Conservation (phyloP, 495 filamentous ascomycete genomes). For the Letharia lupina region DNA sequence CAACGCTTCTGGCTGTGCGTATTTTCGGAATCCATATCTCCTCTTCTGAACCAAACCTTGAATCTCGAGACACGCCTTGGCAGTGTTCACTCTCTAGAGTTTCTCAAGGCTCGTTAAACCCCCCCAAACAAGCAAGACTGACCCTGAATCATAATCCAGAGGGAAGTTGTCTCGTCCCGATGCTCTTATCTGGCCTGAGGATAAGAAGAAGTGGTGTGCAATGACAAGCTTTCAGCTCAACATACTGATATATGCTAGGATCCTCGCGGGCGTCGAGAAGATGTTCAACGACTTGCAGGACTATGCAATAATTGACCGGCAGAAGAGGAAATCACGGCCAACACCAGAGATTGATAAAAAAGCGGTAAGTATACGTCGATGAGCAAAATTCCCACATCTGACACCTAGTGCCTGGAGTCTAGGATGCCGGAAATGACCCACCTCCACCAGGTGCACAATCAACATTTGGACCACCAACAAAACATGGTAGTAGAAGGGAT, state of each 20-base stretch:
- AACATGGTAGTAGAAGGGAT: not conserved
- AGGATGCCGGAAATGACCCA: not conserved
- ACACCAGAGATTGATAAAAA: not conserved
- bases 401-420: not conserved
- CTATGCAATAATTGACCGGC: not conserved
- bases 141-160: too few species aligned
- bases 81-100: too few species aligned
- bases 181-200: not conserved
- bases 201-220: not conserved
- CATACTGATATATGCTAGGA: not conserved
- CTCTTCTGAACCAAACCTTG: too few species aligned
- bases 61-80: too few species aligned
- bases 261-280: not conserved
- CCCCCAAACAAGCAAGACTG: too few species aligned
- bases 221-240: not conserved
- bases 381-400: not conserved
- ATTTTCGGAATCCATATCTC: too few species aligned
- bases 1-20: not conserved
- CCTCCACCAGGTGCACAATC: not conserved
- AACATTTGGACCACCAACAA: not conserved
- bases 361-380: not conserved
- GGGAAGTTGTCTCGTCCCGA: not conserved
- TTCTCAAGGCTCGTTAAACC: too few species aligned
- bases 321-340: not conserved
- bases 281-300: not conserved